phyloP scores from a whole-genome alignment of 2,329 filamentous ascomycete genomes.

The Calonectria montana region DNA sequence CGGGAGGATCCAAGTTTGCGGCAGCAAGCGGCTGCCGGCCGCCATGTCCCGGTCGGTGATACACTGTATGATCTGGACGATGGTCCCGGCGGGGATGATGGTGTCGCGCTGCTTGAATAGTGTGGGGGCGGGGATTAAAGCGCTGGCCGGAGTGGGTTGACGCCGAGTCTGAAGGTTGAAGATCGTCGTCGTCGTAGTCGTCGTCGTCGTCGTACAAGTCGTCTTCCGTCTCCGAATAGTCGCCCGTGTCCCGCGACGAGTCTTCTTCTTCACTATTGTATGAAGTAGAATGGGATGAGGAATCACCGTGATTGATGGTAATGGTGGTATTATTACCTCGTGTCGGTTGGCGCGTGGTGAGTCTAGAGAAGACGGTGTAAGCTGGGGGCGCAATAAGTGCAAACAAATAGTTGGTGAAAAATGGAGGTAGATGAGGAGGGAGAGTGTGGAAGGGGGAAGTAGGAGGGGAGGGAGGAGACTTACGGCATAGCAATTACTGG shows the following conservation, averaged over 20 bases:
- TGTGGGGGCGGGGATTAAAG: constrained; percentile 44
- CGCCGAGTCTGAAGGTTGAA: constrained; percentile 70
- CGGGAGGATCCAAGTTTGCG: constrained; percentile 72
- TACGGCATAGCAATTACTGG: constrained; percentile 57
- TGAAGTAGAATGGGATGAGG: constrained; percentile 47
- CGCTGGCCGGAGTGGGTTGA: constrained; percentile 50
- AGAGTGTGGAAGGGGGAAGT: constrained; percentile 29
- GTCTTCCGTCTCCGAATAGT: constrained; percentile 48
- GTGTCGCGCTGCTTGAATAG: constrained; percentile 46
- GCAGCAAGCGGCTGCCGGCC: constrained; percentile 49
- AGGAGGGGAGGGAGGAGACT: constrained; percentile 44
- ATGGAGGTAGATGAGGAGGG: constrained; percentile 26
- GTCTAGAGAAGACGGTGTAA: constrained; percentile 23
- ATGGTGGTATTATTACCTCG: constrained; percentile 34
- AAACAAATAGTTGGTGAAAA: constrained; percentile 2
- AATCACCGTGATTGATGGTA: constrained; percentile 37
- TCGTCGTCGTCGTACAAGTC: constrained; percentile 54
- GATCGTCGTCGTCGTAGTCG: constrained; percentile 58
- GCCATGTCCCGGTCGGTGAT: constrained; percentile 37
- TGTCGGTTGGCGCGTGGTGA: constrained; percentile 32
- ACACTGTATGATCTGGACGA: constrained; percentile 46
- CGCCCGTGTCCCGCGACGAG: constrained; percentile 46
- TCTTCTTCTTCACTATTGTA: constrained; percentile 56
- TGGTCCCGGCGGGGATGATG: constrained; percentile 43
- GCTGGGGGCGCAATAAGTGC: constrained; percentile 32